Evolutionary conservation across 148 eudicot genomes (phyloP).

Genomic region (Vaccinium macrocarpon): DNA sequence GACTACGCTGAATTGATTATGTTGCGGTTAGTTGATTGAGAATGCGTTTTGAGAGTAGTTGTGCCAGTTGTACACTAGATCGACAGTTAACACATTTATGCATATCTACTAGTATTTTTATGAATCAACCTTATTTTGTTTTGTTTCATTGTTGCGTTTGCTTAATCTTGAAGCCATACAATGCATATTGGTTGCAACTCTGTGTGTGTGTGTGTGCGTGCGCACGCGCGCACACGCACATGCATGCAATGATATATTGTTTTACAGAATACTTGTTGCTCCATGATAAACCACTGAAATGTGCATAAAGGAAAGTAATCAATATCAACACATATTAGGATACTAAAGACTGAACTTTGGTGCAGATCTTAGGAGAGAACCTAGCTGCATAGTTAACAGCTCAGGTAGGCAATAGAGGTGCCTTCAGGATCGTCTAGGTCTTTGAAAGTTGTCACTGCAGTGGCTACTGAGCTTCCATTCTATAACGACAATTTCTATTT

Average conservation of each 20-base stretch:
- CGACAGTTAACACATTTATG: background rate
- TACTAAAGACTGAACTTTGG: background rate
- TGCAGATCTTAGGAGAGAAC: background rate
- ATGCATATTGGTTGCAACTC: background rate
- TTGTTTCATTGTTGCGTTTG: background rate
- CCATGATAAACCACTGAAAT: background rate
- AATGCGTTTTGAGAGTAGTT: background rate
- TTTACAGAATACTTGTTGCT: background rate
- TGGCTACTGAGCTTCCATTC: background rate
- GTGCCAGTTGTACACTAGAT: background rate
- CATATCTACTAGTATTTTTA: background rate
- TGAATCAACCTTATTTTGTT: background rate
- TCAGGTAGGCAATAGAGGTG: background rate
- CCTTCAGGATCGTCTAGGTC: background rate
- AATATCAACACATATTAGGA: background rate
- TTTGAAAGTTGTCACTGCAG: background rate
- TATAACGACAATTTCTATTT: slow-evolving; percentile 1
- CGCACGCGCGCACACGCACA: no score
- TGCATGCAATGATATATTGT: background rate
- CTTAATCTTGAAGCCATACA: background rate
- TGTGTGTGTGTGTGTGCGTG: background rate
- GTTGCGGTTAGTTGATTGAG: slow-evolving; percentile 4
- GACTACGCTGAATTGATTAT: background rate
- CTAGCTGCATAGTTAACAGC: background rate
- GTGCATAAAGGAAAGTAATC: background rate